Percentiles rank a stretch among this genome's conserved stretches.
phyloP scores from a whole-genome alignment of 2,329 filamentous ascomycete species.

The Hypoxylon sp. region DNA sequence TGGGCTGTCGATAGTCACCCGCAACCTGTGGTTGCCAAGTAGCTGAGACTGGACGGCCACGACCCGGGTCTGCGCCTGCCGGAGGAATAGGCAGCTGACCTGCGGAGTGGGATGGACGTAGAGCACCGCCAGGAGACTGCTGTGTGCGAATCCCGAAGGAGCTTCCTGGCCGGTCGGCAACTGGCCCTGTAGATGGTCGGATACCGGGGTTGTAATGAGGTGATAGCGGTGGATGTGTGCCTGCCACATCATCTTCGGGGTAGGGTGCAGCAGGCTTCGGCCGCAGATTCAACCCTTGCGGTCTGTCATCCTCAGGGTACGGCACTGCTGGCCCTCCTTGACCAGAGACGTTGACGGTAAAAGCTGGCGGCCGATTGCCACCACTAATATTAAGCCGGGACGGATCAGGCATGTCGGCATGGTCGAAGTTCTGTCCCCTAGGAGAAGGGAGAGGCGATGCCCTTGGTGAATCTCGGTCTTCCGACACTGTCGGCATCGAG shows the following conservation, averaged over 20 bases:
- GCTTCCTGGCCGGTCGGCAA: constrained; percentile 65
- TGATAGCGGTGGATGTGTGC: constrained; percentile 53
- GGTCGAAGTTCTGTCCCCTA: constrained; percentile 58
- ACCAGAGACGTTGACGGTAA: constrained; percentile 65
- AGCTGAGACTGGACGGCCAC: constrained; percentile 61
- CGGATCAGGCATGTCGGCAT: constrained; percentile 64
- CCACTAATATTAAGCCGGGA: constrained; percentile 58
- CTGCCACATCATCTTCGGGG: constrained; percentile 65
- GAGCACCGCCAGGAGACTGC: constrained; percentile 54
- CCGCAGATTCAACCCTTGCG: constrained; percentile 64
- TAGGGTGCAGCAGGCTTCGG: constrained; percentile 67
- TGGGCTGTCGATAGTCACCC: constrained; percentile 58
- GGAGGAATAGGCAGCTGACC: constrained; percentile 62
- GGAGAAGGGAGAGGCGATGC: constrained; percentile 62
- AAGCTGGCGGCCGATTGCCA: constrained; percentile 63
- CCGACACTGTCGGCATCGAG: constrained; percentile 65
- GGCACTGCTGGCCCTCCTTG: constrained; percentile 73
- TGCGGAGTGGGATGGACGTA: constrained; percentile 62
- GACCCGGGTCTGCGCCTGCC: constrained; percentile 58
- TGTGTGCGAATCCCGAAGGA: constrained; percentile 69
- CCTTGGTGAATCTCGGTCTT: constrained; percentile 57
- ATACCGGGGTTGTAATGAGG: constrained; percentile 64
- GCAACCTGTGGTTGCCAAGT: constrained; percentile 63
- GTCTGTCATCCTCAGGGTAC: constrained; percentile 78
- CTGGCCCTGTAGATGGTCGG: constrained; percentile 64